These are phyloP conservation scores for Aspergillus terreus DNA, from an alignment of 2,329 filamentous ascomycete species.

Conservation along the genomic window DNA sequence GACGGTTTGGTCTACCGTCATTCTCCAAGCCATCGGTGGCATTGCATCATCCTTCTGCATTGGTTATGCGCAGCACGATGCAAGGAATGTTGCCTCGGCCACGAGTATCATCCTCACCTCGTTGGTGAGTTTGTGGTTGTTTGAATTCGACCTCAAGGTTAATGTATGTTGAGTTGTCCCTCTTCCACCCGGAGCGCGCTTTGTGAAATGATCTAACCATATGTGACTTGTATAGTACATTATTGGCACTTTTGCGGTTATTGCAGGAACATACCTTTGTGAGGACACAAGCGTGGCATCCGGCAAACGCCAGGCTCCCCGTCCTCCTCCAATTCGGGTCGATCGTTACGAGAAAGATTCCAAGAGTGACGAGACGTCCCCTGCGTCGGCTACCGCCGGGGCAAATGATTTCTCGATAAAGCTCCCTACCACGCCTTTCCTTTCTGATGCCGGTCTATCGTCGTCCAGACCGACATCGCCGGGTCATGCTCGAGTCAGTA, in stretches of 20 bases:
- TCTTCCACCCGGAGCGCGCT: not conserved
- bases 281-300: constrained; percentile 49
- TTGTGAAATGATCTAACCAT: not conserved
- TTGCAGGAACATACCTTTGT: constrained; percentile 83
- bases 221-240: constrained; percentile 60
- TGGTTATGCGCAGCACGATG: constrained; percentile 81
- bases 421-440: constrained; percentile 45
- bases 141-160: constrained; percentile 70
- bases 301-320: constrained; percentile 48
- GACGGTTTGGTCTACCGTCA: constrained; percentile 81
- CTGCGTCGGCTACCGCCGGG: constrained; percentile 17
- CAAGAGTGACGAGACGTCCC: constrained; percentile 44
- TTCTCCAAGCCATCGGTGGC: constrained; percentile 78
- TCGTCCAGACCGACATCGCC: constrained; percentile 53
- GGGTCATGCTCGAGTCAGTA: constrained; percentile 42
- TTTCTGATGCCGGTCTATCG: constrained; percentile 47
- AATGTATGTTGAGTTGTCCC: constrained; percentile 57
- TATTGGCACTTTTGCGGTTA: constrained; percentile 71
- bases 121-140: constrained; percentile 78
- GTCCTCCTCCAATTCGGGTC: constrained; percentile 52
- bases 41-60: constrained; percentile 79
- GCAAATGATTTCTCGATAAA: constrained; percentile 47
- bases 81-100: constrained; percentile 89
- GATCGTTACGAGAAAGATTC: constrained; percentile 73
- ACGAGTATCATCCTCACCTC: constrained; percentile 88